phyloP scores from a whole-genome alignment of 1,284 basidiomycete genomes.

The Leccinum cinnamomeum region DNA sequence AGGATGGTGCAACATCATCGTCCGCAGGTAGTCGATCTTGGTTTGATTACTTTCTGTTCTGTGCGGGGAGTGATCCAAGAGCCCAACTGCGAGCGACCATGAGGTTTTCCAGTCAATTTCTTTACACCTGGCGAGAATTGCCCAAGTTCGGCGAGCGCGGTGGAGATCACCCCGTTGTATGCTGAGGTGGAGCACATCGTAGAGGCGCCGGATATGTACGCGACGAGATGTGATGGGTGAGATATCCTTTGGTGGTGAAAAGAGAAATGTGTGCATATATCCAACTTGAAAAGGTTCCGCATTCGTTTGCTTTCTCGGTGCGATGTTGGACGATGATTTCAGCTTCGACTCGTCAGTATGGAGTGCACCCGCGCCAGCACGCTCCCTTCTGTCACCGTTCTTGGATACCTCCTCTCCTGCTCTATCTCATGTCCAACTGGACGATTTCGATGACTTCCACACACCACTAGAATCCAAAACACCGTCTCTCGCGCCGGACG shows the following conservation, averaged over 20 bases:
- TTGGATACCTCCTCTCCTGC: slow-evolving; percentile 28
- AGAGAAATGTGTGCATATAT: slow-evolving; percentile 48
- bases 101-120: slow-evolving; percentile 77
- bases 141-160: slow-evolving; percentile 75
- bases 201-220: slow-evolving; percentile 69
- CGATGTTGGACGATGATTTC: slow-evolving; percentile 68
- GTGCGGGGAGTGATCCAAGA: slow-evolving; percentile 46
- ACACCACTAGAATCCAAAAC: slow-evolving; percentile 48
- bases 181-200: slow-evolving; percentile 73
- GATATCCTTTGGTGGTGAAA: slow-evolving; percentile 50
- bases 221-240: slow-evolving; percentile 54
- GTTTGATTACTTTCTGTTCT: slow-evolving; percentile 34
- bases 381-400: slow-evolving; percentile 33
- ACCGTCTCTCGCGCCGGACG: slow-evolving; percentile 48
- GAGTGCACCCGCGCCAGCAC: slow-evolving; percentile 49
- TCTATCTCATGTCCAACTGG: slow-evolving; percentile 52
- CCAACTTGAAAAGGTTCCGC: not conserved
- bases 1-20: slow-evolving; percentile 66
- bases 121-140: slow-evolving; percentile 78
- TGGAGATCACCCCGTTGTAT: slow-evolving; percentile 66
- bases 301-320: slow-evolving; percentile 16
- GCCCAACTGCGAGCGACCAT: slow-evolving; percentile 70
- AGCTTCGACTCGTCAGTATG: slow-evolving; percentile 72
- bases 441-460: slow-evolving; percentile 69
- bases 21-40: slow-evolving; percentile 61